These are phyloP conservation scores for Melanomma pulvis-pyrius DNA, from an alignment of 495 filamentous ascomycete species.

Conservation along the genomic window DNA sequence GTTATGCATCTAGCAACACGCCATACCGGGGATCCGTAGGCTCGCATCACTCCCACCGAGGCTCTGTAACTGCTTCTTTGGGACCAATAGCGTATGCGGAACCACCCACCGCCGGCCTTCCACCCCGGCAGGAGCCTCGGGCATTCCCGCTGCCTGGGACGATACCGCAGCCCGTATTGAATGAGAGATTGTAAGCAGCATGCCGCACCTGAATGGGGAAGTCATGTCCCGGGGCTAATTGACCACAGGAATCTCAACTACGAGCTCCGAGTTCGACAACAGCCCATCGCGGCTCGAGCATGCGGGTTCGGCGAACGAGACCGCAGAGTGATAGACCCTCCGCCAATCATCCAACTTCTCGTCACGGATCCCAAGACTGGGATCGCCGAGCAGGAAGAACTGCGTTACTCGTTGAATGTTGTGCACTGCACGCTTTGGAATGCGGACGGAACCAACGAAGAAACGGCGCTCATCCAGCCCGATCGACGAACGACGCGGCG, in stretches of 20 bases:
- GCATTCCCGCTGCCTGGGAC: conserved; percentile 34
- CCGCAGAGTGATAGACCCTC: conserved; percentile 90
- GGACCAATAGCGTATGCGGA: conserved; percentile 34
- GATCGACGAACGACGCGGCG: conserved; percentile 57
- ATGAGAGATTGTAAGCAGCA: conserved; percentile 38
- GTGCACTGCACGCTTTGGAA: conserved; percentile 82
- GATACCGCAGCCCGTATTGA: conserved; percentile 36
- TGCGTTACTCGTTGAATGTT: conserved; percentile 75
- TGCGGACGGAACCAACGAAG: conserved; percentile 60
- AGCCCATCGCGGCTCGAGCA: conserved; percentile 84
- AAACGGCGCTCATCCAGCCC: conserved; percentile 54
- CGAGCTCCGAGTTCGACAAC: conserved; percentile 76
- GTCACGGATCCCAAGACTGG: conserved; percentile 65
- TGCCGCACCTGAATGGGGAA: not conserved
- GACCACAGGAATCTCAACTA: conserved; percentile 41
- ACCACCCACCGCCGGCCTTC: conserved; percentile 28
- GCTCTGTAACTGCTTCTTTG: conserved; percentile 29
- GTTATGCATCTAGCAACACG: conserved; percentile 37
- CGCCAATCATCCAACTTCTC: conserved; percentile 87
- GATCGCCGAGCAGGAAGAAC: conserved; percentile 57
- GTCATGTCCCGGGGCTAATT: conserved; percentile 11
- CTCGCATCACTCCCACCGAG: conserved; percentile 31
- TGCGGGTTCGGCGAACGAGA: conserved; percentile 95
- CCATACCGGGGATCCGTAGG: conserved; percentile 38
- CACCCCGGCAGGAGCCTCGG: conserved; percentile 27